These are phyloP conservation scores for Plasmodium sp. DNA, from an alignment of 169 alveolate species.

Conservation along the genomic window DNA sequence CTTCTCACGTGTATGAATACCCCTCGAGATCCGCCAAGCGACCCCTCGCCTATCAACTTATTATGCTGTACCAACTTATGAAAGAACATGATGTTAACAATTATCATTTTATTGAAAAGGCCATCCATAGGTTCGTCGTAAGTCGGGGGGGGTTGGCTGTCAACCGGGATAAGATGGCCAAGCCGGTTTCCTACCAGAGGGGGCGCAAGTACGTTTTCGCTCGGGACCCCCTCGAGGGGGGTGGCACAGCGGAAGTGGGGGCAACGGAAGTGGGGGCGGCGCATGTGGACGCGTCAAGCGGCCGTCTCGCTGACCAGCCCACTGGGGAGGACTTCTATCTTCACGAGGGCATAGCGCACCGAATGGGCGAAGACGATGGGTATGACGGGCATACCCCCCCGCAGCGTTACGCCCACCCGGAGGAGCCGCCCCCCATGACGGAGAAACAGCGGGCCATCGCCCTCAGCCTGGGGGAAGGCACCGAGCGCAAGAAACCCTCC, in stretches of 20 bases:
- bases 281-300: not conserved
- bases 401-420: not conserved
- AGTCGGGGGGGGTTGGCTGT: constrained; percentile 56
- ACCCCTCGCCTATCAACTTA: constrained; percentile 81
- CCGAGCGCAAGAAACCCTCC: constrained; percentile 19
- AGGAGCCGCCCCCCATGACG: not conserved
- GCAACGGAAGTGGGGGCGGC: not conserved
- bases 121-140: constrained; percentile 41
- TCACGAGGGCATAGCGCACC: not conserved
- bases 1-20: constrained; percentile 81
- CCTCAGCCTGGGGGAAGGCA: constrained; percentile 52
- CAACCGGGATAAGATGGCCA: constrained; percentile 49
- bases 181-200: constrained; percentile 54
- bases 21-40: constrained; percentile 84
- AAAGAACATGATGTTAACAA: constrained; percentile 35
- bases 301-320: not conserved
- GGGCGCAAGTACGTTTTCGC: constrained; percentile 56
- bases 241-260: not conserved
- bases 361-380: not conserved
- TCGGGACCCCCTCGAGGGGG: constrained; percentile 9
- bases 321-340: not conserved
- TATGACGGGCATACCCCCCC: not conserved
- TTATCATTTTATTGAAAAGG: constrained; percentile 65
- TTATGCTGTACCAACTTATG: constrained; percentile 78
- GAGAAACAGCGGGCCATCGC: constrained; percentile 20